Base-by-base conservation (phyloP, 2,329 filamentous ascomycete genomes). In the Aspergillus latus region DNA sequence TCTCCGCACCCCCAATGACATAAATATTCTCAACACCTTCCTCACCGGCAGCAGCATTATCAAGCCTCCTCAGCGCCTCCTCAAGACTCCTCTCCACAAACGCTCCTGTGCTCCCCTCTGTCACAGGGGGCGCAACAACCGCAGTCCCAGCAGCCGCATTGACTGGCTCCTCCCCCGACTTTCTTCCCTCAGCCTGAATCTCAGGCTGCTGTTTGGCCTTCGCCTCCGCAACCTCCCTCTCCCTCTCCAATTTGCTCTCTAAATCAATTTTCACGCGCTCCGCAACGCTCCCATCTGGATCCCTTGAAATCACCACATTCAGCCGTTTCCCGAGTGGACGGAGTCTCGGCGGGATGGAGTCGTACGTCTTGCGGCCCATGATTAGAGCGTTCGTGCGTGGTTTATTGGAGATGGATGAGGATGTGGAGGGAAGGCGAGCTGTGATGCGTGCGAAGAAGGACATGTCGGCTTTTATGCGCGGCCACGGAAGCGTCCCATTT, bases 321-420 rank as follows among this genome's bases (percentile, higher is more conserved):
- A 92, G 78, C 8, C 94, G 81, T 60, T 86, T 88, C 59, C 85
- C 87, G 34, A 99, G 80, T 15, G 94, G 94, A 2, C 92, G 83
- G 71, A 94, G 92, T 50, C 80, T 82, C 5, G 79, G 69, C 2
- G 94, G 93, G 58, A 99, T 93, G 62, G 87, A 91, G 51, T 96
- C 91, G 88, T 93, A 99, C 0, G 94, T 99, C 75, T 95, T 97
- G 68, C 94, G 89, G 58, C 94, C 94, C 94, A 99, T 99, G 64
- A 99, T 88, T 50, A 97, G 90, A 15, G 90, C 89, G 72, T 92
- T 93, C 1, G 66, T 69, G 28, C 52, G 26, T 13, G 26, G 13
- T 16, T 30, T 32, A 7, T 39, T 40, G 36, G 40, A 2, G 4
- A 6, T 11, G 28, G 49, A 15, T 13, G 29, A 11, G 30, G 66